Evolutionary conservation across 75 land plant genomes (phyloP), one percentile per base, ranked within the genome.

Genomic region (Pseudotsuga menziesii): DNA sequence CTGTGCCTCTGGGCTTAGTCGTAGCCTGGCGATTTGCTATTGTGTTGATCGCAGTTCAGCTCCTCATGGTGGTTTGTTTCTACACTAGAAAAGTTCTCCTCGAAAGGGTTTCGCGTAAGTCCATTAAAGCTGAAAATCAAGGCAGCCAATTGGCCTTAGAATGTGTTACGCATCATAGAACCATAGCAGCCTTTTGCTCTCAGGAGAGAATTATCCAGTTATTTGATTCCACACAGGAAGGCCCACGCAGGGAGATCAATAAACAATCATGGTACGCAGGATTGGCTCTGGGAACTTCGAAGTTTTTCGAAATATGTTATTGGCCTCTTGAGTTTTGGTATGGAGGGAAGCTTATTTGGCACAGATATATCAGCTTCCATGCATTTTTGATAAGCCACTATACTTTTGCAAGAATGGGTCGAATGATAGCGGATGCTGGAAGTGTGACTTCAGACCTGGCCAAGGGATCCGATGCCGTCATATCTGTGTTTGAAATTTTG

Each of bases 381-480:
- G 80, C 69, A 22, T 64, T 91, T 56, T 88, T 93, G 69, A 85
- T 83, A 66, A 80, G 87, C 15, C 86, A 89, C 77, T 77, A 83
- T 26, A 73, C 83, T 3, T 72, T 93, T 14, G 61, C 88, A 25
- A 84, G 86, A 79, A 89, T 88, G 2, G 96, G 89, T 13, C 64
- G 83, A 13, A 70, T 84, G 74, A 89, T 93, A 22, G 93, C 96
- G 26, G 96, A 93, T 6, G 89, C 96, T 4, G 91, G 89, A 36
- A 89, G 86, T 83, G 84, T 89, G 85, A 93, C 90, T n/a, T 73
- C 87, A 0, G 96, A 93, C 77, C 17, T 89, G 16, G 81, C 91
- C 23, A 89, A 86, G 72, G 91, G 93, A 17, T 76, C 82, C 36
- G 75, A 77, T 26, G 88, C 93, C 0, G 78, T 89, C 12, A 66